Conservation (phyloP, 345 rosid genomes). For the Lepidium sativum region DNA sequence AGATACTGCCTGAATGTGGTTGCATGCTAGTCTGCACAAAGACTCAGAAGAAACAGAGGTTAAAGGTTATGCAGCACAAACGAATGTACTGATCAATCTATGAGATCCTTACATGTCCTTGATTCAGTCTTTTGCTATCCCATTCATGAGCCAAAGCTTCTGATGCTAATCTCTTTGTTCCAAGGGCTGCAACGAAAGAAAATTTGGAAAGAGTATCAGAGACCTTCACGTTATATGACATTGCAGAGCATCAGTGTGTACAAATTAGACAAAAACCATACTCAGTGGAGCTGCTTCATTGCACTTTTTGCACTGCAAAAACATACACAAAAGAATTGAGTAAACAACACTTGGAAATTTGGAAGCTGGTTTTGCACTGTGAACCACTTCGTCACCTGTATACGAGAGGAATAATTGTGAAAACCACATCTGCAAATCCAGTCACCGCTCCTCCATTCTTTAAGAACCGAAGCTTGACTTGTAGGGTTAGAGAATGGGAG, state of each 20-base stretch:
- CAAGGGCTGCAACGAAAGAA: constrained; percentile 34
- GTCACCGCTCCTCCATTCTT: constrained; percentile 86
- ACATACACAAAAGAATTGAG: constrained; percentile 1
- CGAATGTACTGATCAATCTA: not conserved
- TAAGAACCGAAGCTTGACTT: constrained; percentile 39
- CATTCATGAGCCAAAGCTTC: constrained; percentile 53
- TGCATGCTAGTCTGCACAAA: constrained; percentile 21
- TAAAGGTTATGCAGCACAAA: not conserved
- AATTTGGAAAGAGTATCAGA: not conserved
- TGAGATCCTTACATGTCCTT: constrained; percentile 47
- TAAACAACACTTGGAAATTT: not conserved
- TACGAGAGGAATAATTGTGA: constrained; percentile 75
- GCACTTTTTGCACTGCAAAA: constrained; percentile 76
- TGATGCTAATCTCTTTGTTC: constrained; percentile 71
- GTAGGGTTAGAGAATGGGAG: constrained; percentile 31
- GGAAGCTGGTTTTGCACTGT: not conserved
- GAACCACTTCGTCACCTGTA: constrained; percentile 38
- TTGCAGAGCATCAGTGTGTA: not conserved
- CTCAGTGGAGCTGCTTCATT: constrained; percentile 59
- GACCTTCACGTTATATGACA: not conserved
- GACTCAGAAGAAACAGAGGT: not conserved
- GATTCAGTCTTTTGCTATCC: constrained; percentile 72
- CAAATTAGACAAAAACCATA: constrained; percentile 13
- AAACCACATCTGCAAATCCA: constrained; percentile 85
- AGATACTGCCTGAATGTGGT: constrained; percentile 26